Conservation (phyloP, 257 asterid species). For the Knoxia roxburghii region DNA sequence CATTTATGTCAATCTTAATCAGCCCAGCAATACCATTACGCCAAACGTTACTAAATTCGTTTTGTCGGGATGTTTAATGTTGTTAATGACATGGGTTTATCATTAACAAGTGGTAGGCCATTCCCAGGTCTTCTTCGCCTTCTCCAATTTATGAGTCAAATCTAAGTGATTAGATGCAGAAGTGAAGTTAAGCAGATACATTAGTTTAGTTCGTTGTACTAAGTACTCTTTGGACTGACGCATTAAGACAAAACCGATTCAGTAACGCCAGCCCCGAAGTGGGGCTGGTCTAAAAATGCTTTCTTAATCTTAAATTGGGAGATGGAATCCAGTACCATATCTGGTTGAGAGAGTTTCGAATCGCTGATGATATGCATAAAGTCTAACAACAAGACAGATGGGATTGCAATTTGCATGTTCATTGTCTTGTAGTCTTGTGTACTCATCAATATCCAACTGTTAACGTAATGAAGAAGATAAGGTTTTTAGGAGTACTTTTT, state of each 20-base stretch:
- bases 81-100: no score
- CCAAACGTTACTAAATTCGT: no score
- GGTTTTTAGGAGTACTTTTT: no score
- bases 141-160: slow-evolving; percentile 5
- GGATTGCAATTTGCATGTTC: neutral
- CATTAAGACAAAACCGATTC: neutral
- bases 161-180: neutral
- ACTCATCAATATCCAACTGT: no score
- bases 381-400: slow-evolving; percentile 11
- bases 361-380: slow-evolving; percentile 13
- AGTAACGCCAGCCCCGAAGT: neutral
- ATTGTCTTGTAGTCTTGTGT: neutral
- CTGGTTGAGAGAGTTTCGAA: neutral
- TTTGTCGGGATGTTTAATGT: no score
- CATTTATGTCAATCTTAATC: neutral
- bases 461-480: no score
- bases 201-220: neutral
- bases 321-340: slow-evolving; percentile 8
- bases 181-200: no score
- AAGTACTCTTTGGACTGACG: neutral
- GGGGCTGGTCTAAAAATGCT: neutral
- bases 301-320: neutral
- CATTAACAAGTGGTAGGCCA: no score
- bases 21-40: neutral
- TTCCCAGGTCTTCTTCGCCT: no score